Conservation (phyloP, 371 early-diverging fungal species). For the Mortierella sp. region DNA sequence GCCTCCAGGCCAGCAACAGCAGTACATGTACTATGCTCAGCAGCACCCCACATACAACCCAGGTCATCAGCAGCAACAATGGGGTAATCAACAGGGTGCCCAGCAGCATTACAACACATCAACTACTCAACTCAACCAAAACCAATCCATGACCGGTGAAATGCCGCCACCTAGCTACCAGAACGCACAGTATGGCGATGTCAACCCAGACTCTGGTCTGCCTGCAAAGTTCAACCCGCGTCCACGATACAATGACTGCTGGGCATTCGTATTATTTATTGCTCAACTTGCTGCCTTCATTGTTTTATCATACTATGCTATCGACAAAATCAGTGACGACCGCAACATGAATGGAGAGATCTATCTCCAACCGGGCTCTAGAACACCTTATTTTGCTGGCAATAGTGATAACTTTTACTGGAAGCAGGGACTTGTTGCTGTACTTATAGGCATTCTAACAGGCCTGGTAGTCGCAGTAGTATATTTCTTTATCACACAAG, state of each 20-base stretch:
- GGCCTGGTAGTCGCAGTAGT: slow-evolving; percentile 26
- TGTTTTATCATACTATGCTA: slow-evolving; percentile 46
- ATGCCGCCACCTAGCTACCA: slow-evolving; percentile 45
- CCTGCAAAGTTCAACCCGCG: slow-evolving; percentile 56
- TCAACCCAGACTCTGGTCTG: slow-evolving; percentile 44
- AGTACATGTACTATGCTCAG: slow-evolving; percentile 14
- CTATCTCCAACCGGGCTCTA: slow-evolving; percentile 5
- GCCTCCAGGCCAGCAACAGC: slow-evolving; percentile 16
- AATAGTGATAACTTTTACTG: slow-evolving; percentile 25
- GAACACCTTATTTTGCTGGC: not conserved
- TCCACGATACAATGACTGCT: slow-evolving; percentile 62
- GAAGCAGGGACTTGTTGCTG: slow-evolving; percentile 25
- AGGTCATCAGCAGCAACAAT: slow-evolving; percentile 12
- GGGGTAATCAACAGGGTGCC: slow-evolving; percentile 4
- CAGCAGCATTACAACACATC: slow-evolving; percentile 43
- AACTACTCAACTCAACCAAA: slow-evolving; percentile 16
- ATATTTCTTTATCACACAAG: slow-evolving; percentile 41
- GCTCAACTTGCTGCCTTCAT: slow-evolving; percentile 62
- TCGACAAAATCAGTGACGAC: slow-evolving; percentile 24
- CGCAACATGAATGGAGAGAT: not conserved
- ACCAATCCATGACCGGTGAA: slow-evolving; percentile 38
- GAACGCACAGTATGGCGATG: slow-evolving; percentile 31
- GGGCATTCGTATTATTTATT: slow-evolving; percentile 68
- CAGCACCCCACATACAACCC: slow-evolving; percentile 28
- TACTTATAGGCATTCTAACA: slow-evolving; percentile 29